Evolutionary conservation across 441 rosid species (phyloP).

Genomic region (Arabidopsis lyrata): DNA sequence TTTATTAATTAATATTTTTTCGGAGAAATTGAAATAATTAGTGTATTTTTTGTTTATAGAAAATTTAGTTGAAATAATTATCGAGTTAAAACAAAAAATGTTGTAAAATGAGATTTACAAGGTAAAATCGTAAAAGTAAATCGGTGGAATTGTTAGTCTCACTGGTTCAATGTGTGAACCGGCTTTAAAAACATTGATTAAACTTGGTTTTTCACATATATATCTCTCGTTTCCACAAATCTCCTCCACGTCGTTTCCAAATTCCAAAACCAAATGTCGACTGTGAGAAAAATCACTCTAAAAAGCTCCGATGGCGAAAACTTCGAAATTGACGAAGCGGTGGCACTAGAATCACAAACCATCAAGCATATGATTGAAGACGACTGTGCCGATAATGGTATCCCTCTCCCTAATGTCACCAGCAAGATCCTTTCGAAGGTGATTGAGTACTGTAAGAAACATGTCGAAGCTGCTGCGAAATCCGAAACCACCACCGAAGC

Average conservation of each 20-base stretch:
- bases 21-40: no score
- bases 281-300: slow-evolving; percentile 6
- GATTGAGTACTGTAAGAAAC: slow-evolving; percentile 19
- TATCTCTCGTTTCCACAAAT: neutral
- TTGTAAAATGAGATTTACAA: no score
- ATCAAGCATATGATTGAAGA: slow-evolving; percentile 31
- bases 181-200: neutral
- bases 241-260: neutral
- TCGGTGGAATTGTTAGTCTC: neutral
- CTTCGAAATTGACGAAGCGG: slow-evolving; percentile 23
- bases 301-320: slow-evolving; percentile 28
- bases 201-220: neutral
- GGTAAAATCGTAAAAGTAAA: no score
- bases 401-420: slow-evolving; percentile 20
- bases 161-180: neutral
- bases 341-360: slow-evolving; percentile 11
- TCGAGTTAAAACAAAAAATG: no score
- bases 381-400: slow-evolving; percentile 2
- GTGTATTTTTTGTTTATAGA: no score
- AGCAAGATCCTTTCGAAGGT: slow-evolving; percentile 30
- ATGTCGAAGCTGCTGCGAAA: slow-evolving; percentile 30
- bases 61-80: no score
- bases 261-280: slow-evolving; percentile 7
- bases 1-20: no score
- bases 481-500: slow-evolving; percentile 39